Conservation (phyloP, 1,139 yeast species). For the Saccharomycopsis phalli region DNA sequence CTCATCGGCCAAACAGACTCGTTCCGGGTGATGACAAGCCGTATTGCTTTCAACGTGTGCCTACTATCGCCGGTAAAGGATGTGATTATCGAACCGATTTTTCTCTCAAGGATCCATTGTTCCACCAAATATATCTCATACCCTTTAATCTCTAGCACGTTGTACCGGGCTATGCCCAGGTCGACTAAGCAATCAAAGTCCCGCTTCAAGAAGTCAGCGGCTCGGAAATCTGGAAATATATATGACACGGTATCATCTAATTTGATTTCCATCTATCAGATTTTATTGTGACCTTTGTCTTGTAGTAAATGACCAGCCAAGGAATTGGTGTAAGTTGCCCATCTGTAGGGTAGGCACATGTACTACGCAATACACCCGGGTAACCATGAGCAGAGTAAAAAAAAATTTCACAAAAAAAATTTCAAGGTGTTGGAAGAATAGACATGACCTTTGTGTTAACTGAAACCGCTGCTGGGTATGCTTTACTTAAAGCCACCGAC, state of each 20-base stretch:
- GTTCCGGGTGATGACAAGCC: conserved; percentile 51
- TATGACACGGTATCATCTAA: conserved; percentile 1
- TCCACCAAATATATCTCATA: conserved; percentile 87
- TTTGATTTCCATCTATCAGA: not conserved
- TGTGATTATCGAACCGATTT: conserved; percentile 58
- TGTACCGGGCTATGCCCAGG: conserved; percentile 20
- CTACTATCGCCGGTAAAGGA: conserved; percentile 76
- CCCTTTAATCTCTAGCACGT: conserved; percentile 47
- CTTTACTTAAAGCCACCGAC: conserved; percentile 93
- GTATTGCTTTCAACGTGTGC: conserved; percentile 53
- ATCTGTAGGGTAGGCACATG: no score
- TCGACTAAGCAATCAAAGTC: conserved; percentile 12
- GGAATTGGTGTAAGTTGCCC: no score
- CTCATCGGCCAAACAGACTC: conserved; percentile 46
- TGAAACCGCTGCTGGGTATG: conserved; percentile 98
- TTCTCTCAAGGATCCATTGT: conserved; percentile 81
- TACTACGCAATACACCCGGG: no score
- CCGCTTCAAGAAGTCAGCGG: conserved; percentile 8
- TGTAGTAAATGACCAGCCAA: no score
- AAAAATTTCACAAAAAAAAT: conserved; percentile 3
- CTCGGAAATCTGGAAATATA: conserved; percentile 20
- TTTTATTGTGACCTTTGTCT: not conserved
- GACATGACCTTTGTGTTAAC: conserved; percentile 91
- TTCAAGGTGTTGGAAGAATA: not conserved
- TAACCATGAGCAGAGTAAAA: not conserved